These are phyloP conservation scores for Coccomyxa sp. DNA, from an alignment of 139 green algal species.

Conservation along the genomic window DNA sequence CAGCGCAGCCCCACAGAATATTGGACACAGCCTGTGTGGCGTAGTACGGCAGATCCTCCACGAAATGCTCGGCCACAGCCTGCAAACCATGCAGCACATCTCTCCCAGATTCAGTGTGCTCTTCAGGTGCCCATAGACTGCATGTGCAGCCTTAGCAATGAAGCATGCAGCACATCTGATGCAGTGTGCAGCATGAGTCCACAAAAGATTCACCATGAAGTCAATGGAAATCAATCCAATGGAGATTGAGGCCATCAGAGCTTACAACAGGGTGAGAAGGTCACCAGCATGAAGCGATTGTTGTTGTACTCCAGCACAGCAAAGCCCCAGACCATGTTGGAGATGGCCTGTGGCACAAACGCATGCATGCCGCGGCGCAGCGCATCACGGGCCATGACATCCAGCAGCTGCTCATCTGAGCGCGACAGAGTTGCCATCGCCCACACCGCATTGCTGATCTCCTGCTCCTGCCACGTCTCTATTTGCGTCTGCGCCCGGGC, in stretches of 20 bases:
- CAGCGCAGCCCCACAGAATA: slow-evolving; percentile 33
- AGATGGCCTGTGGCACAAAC: slow-evolving; percentile 35
- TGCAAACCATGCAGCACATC: neutral
- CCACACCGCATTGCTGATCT: slow-evolving; percentile 33
- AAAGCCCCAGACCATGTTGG: slow-evolving; percentile 42
- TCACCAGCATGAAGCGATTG: slow-evolving; percentile 19
- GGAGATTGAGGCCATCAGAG: neutral
- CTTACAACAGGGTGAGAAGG: neutral
- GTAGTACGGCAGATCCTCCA: slow-evolving; percentile 16
- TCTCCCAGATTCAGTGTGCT: neutral
- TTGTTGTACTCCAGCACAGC: slow-evolving; percentile 29
- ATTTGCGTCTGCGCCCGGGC: neutral
- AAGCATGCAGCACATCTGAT: neutral
- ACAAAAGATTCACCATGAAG: neutral
- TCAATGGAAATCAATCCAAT: no score
- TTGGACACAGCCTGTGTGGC: slow-evolving; percentile 39
- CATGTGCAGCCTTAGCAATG: neutral
- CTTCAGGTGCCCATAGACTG: neutral
- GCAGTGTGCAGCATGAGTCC: neutral
- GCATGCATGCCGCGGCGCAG: neutral
- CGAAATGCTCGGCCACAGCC: slow-evolving; percentile 10
- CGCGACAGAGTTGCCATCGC: slow-evolving; percentile 21
- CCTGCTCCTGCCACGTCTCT: slow-evolving; percentile 11
- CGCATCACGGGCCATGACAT: neutral
- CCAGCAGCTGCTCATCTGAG: neutral